A percentile compares a stretch with the other conserved stretches of the same genome.
phyloP scores from a whole-genome alignment of 805 yeast species.

The Myxozyma neotropica region DNA sequence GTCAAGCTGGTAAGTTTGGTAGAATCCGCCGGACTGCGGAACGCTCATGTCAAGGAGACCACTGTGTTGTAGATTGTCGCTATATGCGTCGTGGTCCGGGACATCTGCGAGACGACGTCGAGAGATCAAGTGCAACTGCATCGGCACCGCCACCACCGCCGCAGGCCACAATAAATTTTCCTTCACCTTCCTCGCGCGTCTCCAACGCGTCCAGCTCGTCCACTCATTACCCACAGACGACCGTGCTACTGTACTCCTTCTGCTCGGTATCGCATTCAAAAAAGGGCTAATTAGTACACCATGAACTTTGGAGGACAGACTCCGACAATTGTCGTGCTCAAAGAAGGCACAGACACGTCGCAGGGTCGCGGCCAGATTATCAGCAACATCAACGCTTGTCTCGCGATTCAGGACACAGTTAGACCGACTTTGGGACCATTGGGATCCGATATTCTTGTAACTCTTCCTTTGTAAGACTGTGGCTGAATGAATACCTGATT shows the following conservation, averaged over 20 bases:
- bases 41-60: not conserved
- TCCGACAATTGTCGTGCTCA: constrained; percentile 96
- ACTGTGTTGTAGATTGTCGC: not conserved
- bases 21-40: not conserved
- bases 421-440: constrained; percentile 95
- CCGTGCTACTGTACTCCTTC: not conserved
- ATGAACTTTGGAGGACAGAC: constrained; percentile 93
- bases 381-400: constrained; percentile 93
- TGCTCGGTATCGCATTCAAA: not conserved
- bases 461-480: not conserved
- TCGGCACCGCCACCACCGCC: constrained; percentile 3
- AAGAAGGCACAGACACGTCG: constrained; percentile 96
- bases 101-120: too few relatives aligned
- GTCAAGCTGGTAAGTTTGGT: not conserved
- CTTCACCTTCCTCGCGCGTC: constrained; percentile 8
- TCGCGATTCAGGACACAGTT: constrained; percentile 94
- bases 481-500: not conserved
- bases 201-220: not conserved
- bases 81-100: too few relatives aligned
- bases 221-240: not conserved
- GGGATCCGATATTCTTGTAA: constrained; percentile 83
- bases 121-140: too few relatives aligned
- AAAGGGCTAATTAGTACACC: too few relatives aligned
- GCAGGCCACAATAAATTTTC: not conserved
- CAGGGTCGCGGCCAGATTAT: constrained; percentile 97